Percentiles rank a stretch among this genome's conserved stretches.
Conservation (phyloP, 1,139 yeast species). For the Trichomonascaceae sp. region DNA sequence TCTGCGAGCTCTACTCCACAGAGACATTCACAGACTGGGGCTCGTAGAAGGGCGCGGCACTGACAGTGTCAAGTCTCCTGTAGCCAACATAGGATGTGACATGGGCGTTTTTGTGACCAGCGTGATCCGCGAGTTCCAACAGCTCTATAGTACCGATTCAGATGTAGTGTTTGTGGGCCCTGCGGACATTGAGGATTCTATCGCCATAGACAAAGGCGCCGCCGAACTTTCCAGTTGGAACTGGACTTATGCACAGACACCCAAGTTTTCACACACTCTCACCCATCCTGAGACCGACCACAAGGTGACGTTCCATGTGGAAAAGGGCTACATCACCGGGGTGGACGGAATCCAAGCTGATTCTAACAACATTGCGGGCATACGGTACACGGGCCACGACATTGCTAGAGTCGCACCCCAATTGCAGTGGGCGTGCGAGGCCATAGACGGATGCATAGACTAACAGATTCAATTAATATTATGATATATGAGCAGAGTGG, state of each 20-base stretch:
- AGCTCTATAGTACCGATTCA: constrained; percentile 9
- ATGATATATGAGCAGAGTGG: constrained; percentile 3
- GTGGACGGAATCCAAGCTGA: constrained; percentile 13
- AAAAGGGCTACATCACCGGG: constrained; percentile 27
- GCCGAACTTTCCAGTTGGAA: constrained; percentile 42
- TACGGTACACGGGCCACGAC: too few species aligned
- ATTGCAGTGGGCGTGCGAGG: constrained; percentile 7
- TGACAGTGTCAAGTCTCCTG: constrained; percentile 66
- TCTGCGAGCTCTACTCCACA: constrained; percentile 43
- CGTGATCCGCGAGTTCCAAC: constrained; percentile 31
- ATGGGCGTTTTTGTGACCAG: constrained; percentile 35
- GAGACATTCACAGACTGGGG: constrained; percentile 34
- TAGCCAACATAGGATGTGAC: constrained; percentile 44
- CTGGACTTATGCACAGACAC: constrained; percentile 66
- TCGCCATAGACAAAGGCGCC: constrained; percentile 34
- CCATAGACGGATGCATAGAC: constrained; percentile 8
- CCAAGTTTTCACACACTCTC: constrained; percentile 42
- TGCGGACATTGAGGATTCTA: constrained; percentile 4
- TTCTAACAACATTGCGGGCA: too few species aligned
- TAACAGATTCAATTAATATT: not conserved
- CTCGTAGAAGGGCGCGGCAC: constrained; percentile 48
- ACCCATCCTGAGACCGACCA: constrained; percentile 23
- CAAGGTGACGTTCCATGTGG: constrained; percentile 30
- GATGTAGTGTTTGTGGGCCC: constrained; percentile 5
- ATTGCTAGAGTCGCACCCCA: too few species aligned